Base-by-base conservation (phyloP, 2,329 filamentous ascomycete species). In the Coniochaeta sp. region DNA sequence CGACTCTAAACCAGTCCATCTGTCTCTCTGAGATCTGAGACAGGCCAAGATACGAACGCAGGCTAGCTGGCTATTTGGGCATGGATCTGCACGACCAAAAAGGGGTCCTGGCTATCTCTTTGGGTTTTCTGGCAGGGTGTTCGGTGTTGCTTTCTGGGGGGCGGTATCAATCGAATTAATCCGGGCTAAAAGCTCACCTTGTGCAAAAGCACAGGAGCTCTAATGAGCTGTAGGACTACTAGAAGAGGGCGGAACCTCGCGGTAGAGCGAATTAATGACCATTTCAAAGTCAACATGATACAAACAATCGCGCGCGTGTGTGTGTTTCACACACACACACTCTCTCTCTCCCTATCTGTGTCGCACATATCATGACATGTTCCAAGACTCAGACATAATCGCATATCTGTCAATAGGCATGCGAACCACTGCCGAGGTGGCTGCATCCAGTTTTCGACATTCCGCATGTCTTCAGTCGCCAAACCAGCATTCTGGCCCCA, bases 1-100 rank as follows among this genome's bases (percentile, higher is more conserved):
- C 69, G 76, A 62, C 67, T 79, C 54, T 79, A 65, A 72, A 33
- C 28, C 11, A 14, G 11, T 26, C 14, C 1, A 26, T 2, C 44
- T 50, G 7, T 26, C 22, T 50, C 24, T n/a, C 17, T n/a, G 47
- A 31, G 26, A 28, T 2, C 3, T 28, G 47, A 52, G 22, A 52
- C 11, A 47, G 34, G 4, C 1, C 19, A 26, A 47, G 19, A n/a
- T 24, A 47, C 43, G 43, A 26, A 47, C 8, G 43, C 47, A 26
- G 12, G 47, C 47, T 52, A 22, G n/a, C 14, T 22, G 47, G 47
- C 22, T n/a, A 5, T 31, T 26, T 52, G 14, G 47, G 22, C 26
- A 52, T 17, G 47, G 47, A 31, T 12, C 16, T 52, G 22, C 24
- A 28, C 3, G 22, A 24, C 19, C n/a, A n/a, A 52, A 52, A n/a